These are phyloP conservation scores for Trametes hirsuta DNA, from an alignment of 1,284 basidiomycete species.

Conservation along the genomic window DNA sequence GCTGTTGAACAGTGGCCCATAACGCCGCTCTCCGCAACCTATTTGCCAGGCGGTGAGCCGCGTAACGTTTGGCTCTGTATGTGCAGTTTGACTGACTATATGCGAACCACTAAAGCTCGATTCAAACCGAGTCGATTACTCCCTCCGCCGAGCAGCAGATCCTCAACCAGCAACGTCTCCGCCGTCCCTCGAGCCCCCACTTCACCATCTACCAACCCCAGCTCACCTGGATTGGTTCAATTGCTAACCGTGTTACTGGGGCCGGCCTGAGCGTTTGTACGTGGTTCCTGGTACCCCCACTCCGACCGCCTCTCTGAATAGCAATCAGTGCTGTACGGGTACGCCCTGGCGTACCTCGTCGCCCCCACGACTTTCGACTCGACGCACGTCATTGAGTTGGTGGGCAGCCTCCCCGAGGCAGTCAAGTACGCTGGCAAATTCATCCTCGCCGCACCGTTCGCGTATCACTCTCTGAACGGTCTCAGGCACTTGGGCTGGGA, in stretches of 20 bases:
- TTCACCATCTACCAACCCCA: slow-evolving; percentile 98
- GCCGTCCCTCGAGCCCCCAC: slow-evolving; percentile 89
- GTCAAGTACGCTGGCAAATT: slow-evolving; percentile 80
- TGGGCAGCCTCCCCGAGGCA: slow-evolving; percentile 69
- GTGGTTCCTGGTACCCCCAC: slow-evolving; percentile 38
- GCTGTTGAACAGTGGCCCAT: slow-evolving; percentile 34
- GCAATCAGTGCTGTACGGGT: slow-evolving; percentile 81
- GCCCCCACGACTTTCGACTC: slow-evolving; percentile 83
- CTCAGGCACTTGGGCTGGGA: slow-evolving; percentile 94
- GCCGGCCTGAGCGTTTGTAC: slow-evolving; percentile 75
- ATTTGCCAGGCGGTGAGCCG: slow-evolving; percentile 50
- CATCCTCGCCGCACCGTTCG: slow-evolving; percentile 81
- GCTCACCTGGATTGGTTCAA: slow-evolving; percentile 87
- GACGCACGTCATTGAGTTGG: slow-evolving; percentile 75
- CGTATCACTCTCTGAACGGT: slow-evolving; percentile 92
- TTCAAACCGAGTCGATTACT: slow-evolving; percentile 69
- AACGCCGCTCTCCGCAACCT: slow-evolving; percentile 48
- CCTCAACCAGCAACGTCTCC: slow-evolving; percentile 85
- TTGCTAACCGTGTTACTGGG: slow-evolving; percentile 87
- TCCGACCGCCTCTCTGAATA: background rate
- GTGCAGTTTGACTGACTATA: background rate
- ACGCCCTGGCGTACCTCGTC: slow-evolving; percentile 86
- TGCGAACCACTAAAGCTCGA: slow-evolving; percentile 27
- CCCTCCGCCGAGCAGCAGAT: slow-evolving; percentile 64
- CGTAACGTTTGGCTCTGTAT: background rate